Conservation (phyloP, 768 basidiomycete genomes). For the Sarcodon aspratus region DNA sequence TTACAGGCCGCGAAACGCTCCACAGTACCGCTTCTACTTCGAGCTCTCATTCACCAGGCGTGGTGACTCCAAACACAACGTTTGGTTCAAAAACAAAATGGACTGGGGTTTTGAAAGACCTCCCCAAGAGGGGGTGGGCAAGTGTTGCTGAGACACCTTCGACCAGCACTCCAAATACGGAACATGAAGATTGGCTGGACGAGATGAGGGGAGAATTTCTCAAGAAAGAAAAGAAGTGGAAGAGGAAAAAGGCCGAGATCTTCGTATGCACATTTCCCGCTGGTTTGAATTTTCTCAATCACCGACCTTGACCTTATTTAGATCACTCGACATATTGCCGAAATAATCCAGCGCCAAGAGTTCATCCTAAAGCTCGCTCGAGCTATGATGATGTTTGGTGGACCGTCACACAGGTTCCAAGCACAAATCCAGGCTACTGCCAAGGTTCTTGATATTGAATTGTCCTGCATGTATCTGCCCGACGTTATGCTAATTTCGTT, state of each 20-base stretch:
- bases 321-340: constrained; percentile 79
- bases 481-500: constrained; percentile 75
- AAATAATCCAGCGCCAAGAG: constrained; percentile 70
- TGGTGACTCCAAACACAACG: not conserved
- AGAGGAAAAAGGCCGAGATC: constrained; percentile 64
- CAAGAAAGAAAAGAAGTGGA: constrained; percentile 29
- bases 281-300: not conserved
- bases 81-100: constrained; percentile 16
- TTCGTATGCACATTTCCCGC: constrained; percentile 38
- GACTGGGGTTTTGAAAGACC: constrained; percentile 27
- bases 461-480: constrained; percentile 67
- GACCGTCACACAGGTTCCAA: constrained; percentile 73
- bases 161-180: constrained; percentile 15
- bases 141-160: constrained; percentile 11
- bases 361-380: constrained; percentile 78
- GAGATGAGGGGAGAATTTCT: constrained; percentile 18
- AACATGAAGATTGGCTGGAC: constrained; percentile 17
- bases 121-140: constrained; percentile 19
- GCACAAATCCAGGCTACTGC: constrained; percentile 74
- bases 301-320: constrained; percentile 13
- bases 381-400: constrained; percentile 86
- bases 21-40: constrained; percentile 1
- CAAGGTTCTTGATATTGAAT: constrained; percentile 63
- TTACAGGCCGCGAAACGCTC: not conserved
- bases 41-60: not conserved